Conservation (phyloP, 2,329 filamentous ascomycete genomes). For the Paradendryphiella salina region DNA sequence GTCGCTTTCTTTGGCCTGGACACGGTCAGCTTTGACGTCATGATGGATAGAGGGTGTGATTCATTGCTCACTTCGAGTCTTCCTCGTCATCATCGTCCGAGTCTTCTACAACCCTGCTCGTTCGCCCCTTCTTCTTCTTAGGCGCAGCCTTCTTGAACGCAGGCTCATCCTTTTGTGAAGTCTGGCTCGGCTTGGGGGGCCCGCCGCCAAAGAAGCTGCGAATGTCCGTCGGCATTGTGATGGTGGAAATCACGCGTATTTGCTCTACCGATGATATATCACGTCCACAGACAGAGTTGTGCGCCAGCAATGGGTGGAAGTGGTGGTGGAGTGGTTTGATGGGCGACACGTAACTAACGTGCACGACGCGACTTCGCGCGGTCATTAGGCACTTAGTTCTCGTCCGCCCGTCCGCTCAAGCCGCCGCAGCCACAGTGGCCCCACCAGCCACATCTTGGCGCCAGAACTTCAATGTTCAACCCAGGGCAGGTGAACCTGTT, state of each 20-base stretch:
- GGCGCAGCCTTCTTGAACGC: constrained; percentile 43
- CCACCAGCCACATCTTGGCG: constrained; percentile 26
- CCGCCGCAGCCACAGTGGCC: constrained; percentile 12
- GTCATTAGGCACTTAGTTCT: constrained; percentile 16
- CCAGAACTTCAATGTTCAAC: constrained; percentile 28
- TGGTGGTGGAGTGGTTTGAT: constrained; percentile 4
- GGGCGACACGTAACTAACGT: constrained; percentile 17
- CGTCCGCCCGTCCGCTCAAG: constrained; percentile 20
- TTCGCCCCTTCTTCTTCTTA: constrained; percentile 51
- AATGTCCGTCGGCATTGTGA: constrained; percentile 80
- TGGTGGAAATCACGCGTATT: background rate
- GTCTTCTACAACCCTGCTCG: constrained; percentile 65
- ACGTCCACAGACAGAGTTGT: background rate
- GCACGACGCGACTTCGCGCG: constrained; percentile 23
- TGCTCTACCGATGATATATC: background rate
- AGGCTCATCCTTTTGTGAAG: constrained; percentile 36
- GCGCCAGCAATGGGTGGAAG: constrained; percentile 2
- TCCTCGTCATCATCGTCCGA: constrained; percentile 64
- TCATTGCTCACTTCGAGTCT: constrained; percentile 36
- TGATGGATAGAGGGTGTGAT: background rate
- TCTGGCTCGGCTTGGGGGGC: constrained; percentile 58
- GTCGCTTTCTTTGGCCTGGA: constrained; percentile 49
- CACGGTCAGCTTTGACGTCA: constrained; percentile 28
- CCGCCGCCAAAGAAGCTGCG: constrained; percentile 87
- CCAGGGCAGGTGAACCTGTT: background rate